Conservation (phyloP, 169 alveolate genomes). For the Plasmodium vivax region DNA sequence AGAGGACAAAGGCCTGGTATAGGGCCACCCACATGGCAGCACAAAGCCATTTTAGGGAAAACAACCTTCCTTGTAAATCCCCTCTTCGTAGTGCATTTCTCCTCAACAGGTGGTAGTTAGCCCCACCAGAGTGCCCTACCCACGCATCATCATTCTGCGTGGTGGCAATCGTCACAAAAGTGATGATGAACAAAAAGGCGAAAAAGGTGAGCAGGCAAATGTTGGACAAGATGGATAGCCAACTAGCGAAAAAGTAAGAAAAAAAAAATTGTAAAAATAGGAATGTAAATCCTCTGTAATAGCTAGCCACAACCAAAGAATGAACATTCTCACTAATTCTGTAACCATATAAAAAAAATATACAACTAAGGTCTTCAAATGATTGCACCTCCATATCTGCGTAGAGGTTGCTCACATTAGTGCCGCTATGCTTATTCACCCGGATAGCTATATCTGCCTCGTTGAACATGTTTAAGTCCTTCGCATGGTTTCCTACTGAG, state of each 20-base stretch:
- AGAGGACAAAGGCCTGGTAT: constrained; percentile 12
- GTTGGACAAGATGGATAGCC: constrained; percentile 23
- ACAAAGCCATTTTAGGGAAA: constrained; percentile 25
- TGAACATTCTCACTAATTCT: constrained; percentile 6
- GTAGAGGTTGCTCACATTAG: constrained; percentile 21
- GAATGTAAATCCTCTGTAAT: constrained; percentile 14
- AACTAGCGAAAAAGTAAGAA: constrained; percentile 19
- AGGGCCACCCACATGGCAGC: constrained; percentile 10
- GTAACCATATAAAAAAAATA: constrained; percentile 42
- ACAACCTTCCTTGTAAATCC: background rate
- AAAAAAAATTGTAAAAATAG: constrained; percentile 57
- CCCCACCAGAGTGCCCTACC: background rate
- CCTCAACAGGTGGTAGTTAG: background rate
- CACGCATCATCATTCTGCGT: background rate
- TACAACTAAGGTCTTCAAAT: constrained; percentile 22
- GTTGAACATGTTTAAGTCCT: constrained; percentile 35
- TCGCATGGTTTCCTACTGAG: constrained; percentile 20
- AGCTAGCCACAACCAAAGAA: constrained; percentile 1
- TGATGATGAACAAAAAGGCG: background rate
- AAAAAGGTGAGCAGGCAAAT: background rate
- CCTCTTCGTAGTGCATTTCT: background rate
- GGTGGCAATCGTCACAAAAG: background rate
- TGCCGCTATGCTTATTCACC: background rate
- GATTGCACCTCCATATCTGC: constrained; percentile 14
- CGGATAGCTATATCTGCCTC: constrained; percentile 43